phyloP scores from a whole-genome alignment of 2,329 filamentous ascomycete species.

The Dissoconium aciculare region DNA sequence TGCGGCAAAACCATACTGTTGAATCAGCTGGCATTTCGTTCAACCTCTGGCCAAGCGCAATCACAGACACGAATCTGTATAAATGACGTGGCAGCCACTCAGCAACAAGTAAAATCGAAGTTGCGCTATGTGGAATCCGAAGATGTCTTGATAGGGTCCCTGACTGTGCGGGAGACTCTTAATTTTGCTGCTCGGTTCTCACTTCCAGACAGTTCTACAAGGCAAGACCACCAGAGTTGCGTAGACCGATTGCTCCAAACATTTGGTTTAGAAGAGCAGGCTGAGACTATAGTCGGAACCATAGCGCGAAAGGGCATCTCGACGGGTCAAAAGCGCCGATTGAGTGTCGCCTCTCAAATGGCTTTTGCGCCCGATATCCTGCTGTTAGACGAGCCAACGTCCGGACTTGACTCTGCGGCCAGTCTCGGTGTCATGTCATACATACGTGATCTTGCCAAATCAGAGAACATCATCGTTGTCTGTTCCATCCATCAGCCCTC shows the following conservation, averaged over 20 bases:
- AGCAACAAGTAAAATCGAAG: background rate
- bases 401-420: constrained; percentile 59
- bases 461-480: constrained; percentile 53
- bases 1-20: constrained; percentile 91
- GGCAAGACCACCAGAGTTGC: constrained; percentile 41
- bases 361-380: constrained; percentile 62
- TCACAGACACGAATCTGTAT: constrained; percentile 29
- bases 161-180: constrained; percentile 63
- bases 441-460: constrained; percentile 44
- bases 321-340: constrained; percentile 65
- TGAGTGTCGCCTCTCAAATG: constrained; percentile 61
- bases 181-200: constrained; percentile 55
- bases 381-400: constrained; percentile 67
- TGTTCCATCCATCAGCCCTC: constrained; percentile 70
- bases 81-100: background rate
- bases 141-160: constrained; percentile 59
- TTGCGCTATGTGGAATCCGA: constrained; percentile 67
- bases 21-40: constrained; percentile 53
- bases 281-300: constrained; percentile 56
- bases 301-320: constrained; percentile 63
- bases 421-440: constrained; percentile 58
- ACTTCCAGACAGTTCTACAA: constrained; percentile 31
- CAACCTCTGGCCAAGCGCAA: constrained; percentile 29
- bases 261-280: constrained; percentile 56
- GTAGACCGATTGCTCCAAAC: constrained; percentile 48